These are phyloP conservation scores for Hymenochaete sp. DNA, from an alignment of 1,284 basidiomycete species.

Conservation along the genomic window DNA sequence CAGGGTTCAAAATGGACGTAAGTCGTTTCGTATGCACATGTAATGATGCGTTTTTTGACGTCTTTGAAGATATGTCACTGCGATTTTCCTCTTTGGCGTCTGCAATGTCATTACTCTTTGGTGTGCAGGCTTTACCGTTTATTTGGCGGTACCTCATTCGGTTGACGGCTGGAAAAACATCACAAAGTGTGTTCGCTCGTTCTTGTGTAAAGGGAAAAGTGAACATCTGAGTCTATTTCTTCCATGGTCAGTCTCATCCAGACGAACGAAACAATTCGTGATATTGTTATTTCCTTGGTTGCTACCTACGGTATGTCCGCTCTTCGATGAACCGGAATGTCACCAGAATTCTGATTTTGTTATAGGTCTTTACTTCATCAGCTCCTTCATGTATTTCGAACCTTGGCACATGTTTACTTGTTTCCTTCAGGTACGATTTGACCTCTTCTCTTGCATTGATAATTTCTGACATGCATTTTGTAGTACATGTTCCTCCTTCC, in stretches of 20 bases:
- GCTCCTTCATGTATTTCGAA: conserved; percentile 80
- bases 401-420: conserved; percentile 94
- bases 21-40: not conserved
- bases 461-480: too few species aligned
- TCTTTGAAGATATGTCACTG: conserved; percentile 42
- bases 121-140: conserved; percentile 85
- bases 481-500: conserved; percentile 74
- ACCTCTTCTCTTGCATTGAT: too few species aligned
- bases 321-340: not conserved
- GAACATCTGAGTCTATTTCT: not conserved
- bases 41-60: not conserved
- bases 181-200: conserved; percentile 37
- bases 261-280: conserved; percentile 64
- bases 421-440: conserved; percentile 75
- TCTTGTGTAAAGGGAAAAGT: not conserved
- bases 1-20: conserved; percentile 76
- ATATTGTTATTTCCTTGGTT: conserved; percentile 71
- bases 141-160: conserved; percentile 72
- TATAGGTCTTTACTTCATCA: conserved; percentile 63
- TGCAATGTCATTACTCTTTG: conserved; percentile 75
- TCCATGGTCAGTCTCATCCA: conserved; percentile 28
- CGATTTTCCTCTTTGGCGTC: conserved; percentile 66
- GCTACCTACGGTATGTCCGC: conserved; percentile 65
- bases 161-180: conserved; percentile 66
- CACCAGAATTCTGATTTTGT: not conserved